These are phyloP conservation scores for Hyaloscypha hepaticicola DNA, from an alignment of 495 filamentous ascomycete species.

Conservation along the genomic window DNA sequence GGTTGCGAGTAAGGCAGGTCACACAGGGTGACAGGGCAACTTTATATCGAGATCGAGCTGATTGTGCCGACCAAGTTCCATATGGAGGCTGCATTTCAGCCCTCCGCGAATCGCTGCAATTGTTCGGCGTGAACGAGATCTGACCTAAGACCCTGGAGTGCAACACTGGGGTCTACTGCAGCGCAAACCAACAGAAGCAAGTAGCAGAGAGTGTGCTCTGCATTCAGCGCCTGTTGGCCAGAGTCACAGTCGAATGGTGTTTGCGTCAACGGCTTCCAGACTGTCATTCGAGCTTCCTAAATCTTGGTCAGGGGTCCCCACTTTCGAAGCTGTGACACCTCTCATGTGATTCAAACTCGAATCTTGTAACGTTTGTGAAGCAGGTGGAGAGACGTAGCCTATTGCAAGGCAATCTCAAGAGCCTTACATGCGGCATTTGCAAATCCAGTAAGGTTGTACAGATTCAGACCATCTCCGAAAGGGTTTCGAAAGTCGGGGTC, in stretches of 20 bases:
- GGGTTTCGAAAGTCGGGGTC: neutral
- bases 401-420: neutral
- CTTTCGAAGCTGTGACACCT: constrained; percentile 5
- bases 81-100: constrained; percentile 25
- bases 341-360: constrained; percentile 13
- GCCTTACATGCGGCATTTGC: constrained; percentile 2
- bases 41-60: constrained; percentile 13
- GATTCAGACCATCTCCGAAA: neutral
- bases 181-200: constrained; percentile 12
- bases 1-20: constrained; percentile 1
- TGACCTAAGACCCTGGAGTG: constrained; percentile 11
- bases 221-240: neutral
- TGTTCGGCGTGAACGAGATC: neutral
- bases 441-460: neutral
- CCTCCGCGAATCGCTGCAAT: neutral
- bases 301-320: constrained; percentile 9
- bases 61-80: constrained; percentile 3
- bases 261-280: constrained; percentile 5
- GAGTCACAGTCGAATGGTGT: constrained; percentile 12
- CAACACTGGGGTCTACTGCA: constrained; percentile 3
- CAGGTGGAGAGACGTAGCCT: constrained; percentile 11
- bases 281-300: neutral
- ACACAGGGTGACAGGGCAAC: constrained; percentile 10
- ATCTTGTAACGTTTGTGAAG: constrained; percentile 15
- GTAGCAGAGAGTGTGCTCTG: neutral